Percentiles rank a stretch among this genome's conserved stretches.
These are phyloP conservation scores for Xylaria arbuscula DNA, from an alignment of 2,329 filamentous ascomycete genomes.

Conservation along the genomic window DNA sequence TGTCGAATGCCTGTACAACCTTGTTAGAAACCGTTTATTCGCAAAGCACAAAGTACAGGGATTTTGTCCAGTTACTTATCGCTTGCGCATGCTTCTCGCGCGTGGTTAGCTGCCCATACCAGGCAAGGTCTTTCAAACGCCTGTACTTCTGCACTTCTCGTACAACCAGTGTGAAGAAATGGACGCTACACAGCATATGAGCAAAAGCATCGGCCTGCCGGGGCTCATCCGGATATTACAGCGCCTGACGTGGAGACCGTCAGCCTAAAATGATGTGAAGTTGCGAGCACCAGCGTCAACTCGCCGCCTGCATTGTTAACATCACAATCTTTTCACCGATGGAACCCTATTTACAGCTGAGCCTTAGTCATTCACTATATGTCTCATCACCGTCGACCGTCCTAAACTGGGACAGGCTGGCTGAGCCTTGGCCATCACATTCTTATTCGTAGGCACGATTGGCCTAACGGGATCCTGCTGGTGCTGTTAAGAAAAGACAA, in stretches of 20 bases:
- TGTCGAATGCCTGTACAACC: background rate
- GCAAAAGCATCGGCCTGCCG: conserved; percentile 20
- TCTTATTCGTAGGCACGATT: conserved; percentile 18
- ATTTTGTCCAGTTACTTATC: conserved; percentile 16
- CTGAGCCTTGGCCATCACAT: conserved; percentile 22
- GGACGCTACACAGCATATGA: conserved; percentile 26
- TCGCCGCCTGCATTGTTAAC: conserved; percentile 13
- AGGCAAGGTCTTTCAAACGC: conserved; percentile 12
- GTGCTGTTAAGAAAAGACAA: conserved; percentile 19
- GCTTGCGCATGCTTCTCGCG: background rate
- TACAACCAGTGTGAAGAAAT: conserved; percentile 9
- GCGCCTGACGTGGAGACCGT: conserved; percentile 1
- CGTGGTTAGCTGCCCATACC: conserved; percentile 18
- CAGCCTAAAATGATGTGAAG: conserved; percentile 15
- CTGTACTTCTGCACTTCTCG: conserved; percentile 15
- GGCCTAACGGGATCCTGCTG: conserved; percentile 11
- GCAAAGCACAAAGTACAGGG: conserved; percentile 8
- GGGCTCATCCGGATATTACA: conserved; percentile 5
- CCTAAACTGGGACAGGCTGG: conserved; percentile 13
- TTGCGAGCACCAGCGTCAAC: conserved; percentile 19
- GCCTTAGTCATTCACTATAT: conserved; percentile 13
- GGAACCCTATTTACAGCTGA: conserved; percentile 12
- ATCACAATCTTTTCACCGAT: conserved; percentile 14
- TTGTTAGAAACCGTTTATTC: background rate
- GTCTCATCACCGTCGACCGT: conserved; percentile 17